Conservation (phyloP, 805 yeast genomes). For the Barnettozyma sucrosica region DNA sequence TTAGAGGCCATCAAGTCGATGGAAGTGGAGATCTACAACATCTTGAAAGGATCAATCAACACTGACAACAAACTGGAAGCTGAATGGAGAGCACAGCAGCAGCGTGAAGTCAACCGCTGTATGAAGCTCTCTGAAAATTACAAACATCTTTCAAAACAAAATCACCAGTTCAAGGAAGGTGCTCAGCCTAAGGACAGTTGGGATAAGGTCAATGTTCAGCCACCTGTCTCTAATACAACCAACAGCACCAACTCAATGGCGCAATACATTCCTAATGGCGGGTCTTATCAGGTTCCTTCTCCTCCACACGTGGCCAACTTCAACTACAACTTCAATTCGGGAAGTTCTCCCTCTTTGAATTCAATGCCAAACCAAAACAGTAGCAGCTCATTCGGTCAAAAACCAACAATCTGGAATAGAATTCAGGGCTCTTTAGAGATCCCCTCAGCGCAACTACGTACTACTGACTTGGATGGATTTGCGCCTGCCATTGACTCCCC, state of each 20-base stretch:
- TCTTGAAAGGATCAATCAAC: conserved; percentile 25
- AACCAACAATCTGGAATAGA: conserved; percentile 8
- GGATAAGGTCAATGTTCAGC: conserved; percentile 1
- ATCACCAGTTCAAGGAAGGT: conserved; percentile 11
- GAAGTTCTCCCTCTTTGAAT: conserved; percentile 12
- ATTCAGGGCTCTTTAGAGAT: not conserved
- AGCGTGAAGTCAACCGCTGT: conserved; percentile 30
- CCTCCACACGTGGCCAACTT: conserved; percentile 5
- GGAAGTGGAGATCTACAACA: conserved; percentile 9
- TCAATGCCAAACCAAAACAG: conserved; percentile 3
- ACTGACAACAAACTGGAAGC: conserved; percentile 32
- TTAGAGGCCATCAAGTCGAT: conserved; percentile 18
- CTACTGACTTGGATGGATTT: not conserved
- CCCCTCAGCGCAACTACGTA: not conserved
- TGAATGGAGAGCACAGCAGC: conserved; percentile 35
- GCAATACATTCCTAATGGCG: not conserved
- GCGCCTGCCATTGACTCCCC: conserved; percentile 26
- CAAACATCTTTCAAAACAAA: conserved; percentile 11
- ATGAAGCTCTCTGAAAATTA: conserved; percentile 22
- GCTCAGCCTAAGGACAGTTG: conserved; percentile 1
- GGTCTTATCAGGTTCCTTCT: conserved; percentile 4
- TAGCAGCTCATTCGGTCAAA: not conserved
- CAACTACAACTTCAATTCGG: conserved; percentile 5
- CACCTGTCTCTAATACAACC: not conserved
- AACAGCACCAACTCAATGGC: conserved; percentile 2